Evolutionary conservation across 139 green algal genomes (phyloP).

Genomic region (Volvox africanus): DNA sequence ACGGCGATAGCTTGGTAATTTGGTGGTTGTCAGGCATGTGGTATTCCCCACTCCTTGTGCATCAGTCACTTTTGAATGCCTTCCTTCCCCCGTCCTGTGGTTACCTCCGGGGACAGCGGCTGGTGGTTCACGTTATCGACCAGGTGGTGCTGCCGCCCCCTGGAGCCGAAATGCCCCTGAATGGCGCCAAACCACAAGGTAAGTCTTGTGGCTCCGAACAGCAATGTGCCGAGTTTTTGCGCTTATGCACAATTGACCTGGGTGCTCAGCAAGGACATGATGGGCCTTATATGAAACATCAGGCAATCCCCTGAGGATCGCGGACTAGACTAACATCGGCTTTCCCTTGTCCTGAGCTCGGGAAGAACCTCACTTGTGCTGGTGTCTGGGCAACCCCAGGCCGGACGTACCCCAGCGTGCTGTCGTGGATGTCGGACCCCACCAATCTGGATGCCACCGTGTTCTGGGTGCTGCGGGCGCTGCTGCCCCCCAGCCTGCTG

Average conservation of each 20-base stretch:
- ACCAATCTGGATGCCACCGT: slow-evolving; percentile 21
- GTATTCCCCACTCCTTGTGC: too few relatives aligned
- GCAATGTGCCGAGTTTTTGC: too few relatives aligned
- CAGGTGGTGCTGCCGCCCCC: neutral
- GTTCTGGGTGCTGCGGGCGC: neutral
- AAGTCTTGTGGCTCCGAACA: neutral
- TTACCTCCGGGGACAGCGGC: neutral
- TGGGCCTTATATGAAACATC: too few relatives aligned
- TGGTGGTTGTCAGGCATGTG: too few relatives aligned
- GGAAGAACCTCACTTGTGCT: too few relatives aligned
- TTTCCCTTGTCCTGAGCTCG: too few relatives aligned
- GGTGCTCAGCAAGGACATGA: too few relatives aligned
- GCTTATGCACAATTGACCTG: too few relatives aligned
- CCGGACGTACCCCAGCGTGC: neutral
- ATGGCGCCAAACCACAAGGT: slow-evolving; percentile 7
- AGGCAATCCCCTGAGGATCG: too few relatives aligned
- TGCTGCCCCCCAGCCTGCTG: neutral
- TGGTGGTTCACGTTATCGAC: slow-evolving; percentile 30
- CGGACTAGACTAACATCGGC: too few relatives aligned
- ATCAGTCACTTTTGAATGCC: neutral
- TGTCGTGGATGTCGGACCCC: slow-evolving; percentile 33
- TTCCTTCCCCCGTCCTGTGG: neutral
- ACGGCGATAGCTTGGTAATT: too few relatives aligned
- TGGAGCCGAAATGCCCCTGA: neutral
- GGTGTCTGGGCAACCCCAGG: neutral